These are phyloP conservation scores for Chaetomium strumarium DNA, from an alignment of 2,329 filamentous ascomycete genomes.

Conservation along the genomic window DNA sequence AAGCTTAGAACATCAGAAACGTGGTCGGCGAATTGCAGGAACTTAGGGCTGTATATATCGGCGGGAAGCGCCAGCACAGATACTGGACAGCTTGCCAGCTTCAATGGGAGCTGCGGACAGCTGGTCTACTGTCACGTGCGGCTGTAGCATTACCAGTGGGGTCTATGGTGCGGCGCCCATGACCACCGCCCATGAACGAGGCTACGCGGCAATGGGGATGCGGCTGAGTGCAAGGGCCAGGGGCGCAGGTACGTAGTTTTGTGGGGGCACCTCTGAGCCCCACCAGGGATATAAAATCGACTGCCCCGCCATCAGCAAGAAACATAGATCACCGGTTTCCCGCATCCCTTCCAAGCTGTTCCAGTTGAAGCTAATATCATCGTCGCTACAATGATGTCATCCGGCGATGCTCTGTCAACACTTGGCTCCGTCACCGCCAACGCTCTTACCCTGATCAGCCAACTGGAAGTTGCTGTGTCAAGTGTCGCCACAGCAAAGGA, in stretches of 20 bases:
- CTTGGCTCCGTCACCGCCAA: slow-evolving; percentile 22
- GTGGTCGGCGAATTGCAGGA: neutral
- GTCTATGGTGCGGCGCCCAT: too few relatives aligned
- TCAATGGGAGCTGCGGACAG: slow-evolving; percentile 4
- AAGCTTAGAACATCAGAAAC: slow-evolving; percentile 7
- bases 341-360: too few relatives aligned
- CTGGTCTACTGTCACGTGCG: neutral
- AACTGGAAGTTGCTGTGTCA: slow-evolving; percentile 35
- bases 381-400: slow-evolving; percentile 12
- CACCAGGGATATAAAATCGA: too few relatives aligned
- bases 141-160: neutral
- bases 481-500: slow-evolving; percentile 32
- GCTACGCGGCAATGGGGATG: too few relatives aligned
- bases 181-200: too few relatives aligned
- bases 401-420: slow-evolving; percentile 19
- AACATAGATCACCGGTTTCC: too few relatives aligned
- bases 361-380: too few relatives aligned
- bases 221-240: too few relatives aligned
- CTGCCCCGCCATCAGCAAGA: too few relatives aligned
- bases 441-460: slow-evolving; percentile 23
- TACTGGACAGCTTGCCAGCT: slow-evolving; percentile 25
- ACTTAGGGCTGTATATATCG: neutral
- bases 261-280: too few relatives aligned
- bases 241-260: too few relatives aligned
- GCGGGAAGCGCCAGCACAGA: neutral